Evolutionary conservation across 169 alveolate genomes (phyloP).

Genomic region (Eimeria brunetti): DNA sequence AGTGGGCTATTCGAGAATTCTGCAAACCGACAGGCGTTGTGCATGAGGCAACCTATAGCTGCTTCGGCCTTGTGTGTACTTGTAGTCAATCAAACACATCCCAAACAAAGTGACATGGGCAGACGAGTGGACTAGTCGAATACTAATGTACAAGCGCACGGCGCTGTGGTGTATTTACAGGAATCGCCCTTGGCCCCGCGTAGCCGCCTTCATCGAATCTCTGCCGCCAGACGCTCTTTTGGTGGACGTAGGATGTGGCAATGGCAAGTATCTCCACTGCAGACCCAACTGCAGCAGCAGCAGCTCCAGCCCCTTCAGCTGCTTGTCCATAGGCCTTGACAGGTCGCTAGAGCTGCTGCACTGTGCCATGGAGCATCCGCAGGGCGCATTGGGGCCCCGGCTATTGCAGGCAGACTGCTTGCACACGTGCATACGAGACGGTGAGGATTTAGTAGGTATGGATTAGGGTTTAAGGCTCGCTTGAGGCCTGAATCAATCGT

Average conservation of each 20-base stretch:
- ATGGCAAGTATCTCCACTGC: conserved; percentile 96
- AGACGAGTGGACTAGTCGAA: background rate
- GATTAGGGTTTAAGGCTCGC: background rate
- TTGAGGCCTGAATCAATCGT: conserved; percentile 18
- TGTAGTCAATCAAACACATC: background rate
- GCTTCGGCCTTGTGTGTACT: background rate
- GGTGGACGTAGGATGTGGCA: conserved; percentile 98
- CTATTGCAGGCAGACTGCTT: conserved; percentile 33
- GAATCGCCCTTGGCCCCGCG: conserved; percentile 98
- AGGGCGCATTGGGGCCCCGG: conserved; percentile 4
- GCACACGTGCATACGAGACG: conserved; percentile 20
- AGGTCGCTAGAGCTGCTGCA: conserved; percentile 38
- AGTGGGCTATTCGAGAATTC: background rate
- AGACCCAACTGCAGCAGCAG: conserved; percentile 78
- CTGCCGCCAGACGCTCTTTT: conserved; percentile 92
- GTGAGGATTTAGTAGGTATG: background rate
- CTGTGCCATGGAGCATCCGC: conserved; percentile 27
- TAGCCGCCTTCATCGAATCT: conserved; percentile 91
- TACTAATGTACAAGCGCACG: background rate
- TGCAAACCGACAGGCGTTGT: background rate
- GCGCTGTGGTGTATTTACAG: conserved; percentile 80
- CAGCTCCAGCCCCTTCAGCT: conserved; percentile 7
- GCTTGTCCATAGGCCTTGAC: conserved; percentile 32
- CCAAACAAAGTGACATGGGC: background rate
- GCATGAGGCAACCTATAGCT: background rate